Evolutionary conservation across 768 basidiomycete species (phyloP), one percentile per base, ranked within the genome.

Genomic region (Russula sp.): DNA sequence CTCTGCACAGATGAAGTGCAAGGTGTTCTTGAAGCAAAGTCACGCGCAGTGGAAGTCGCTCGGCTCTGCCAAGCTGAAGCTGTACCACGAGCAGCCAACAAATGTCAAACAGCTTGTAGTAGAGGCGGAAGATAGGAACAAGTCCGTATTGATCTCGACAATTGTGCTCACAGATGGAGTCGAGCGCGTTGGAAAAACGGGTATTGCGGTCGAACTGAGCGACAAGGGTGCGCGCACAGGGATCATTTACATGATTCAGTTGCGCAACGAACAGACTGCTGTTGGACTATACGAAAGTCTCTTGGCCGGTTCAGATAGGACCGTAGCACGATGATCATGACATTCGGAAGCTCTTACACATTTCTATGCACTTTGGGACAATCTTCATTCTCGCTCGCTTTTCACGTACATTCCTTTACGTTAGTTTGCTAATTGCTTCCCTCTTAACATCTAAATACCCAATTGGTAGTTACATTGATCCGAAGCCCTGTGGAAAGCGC

Each of bases 41-140:
- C 95, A 98, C 71, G 88, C 89, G n/a, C 93, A 96, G 72, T 99
- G 97, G 97, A 99, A 97, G 77, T 86, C 91, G 1, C 79, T 98
- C 59, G 97, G 97, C 3, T 78, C 88, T 10, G 94, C 92, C 14
- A 85, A 85, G 69, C 80, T 98, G 66, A 93, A 89, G 71, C 79
- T 99, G 54, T 99, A 94, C 73, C 82, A 80, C 51, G 86, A 96
- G 71, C 78, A 82, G 60, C 92, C 93, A 32, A 91, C 87, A 31
- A 93, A 93, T 70, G 79, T 93, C 69, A 99, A 99, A 75, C 97
- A 99, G 74, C 83, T 99, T 34, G 97, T 98, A 16, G 95, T 98
- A 35, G 89, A 94, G 75, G 84, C 87, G 8, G 91, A 94, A 66
- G 82, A 81, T 69, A 88, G 84, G 71, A 82, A 85, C 60, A 87